Evolutionary conservation across 805 yeast species (phyloP).

Genomic region (Tetrapisispora arboricola): DNA sequence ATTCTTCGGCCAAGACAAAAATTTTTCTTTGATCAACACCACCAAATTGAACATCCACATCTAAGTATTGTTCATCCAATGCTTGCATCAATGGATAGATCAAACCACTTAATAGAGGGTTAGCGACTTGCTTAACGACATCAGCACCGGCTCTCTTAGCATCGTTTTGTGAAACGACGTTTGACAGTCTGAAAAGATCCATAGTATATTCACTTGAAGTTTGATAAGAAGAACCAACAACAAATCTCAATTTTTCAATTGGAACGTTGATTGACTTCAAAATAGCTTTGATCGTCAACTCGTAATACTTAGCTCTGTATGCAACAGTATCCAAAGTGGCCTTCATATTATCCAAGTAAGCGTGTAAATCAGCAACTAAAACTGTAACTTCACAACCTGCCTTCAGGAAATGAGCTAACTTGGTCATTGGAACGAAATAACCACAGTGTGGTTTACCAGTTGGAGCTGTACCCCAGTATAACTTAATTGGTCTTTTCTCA

Average conservation of each 20-base stretch:
- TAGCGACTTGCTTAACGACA: conserved; percentile 93
- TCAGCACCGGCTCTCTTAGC: conserved; percentile 99
- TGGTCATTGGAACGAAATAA: conserved; percentile 95
- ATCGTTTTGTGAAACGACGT: conserved; percentile 83
- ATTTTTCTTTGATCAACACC: conserved; percentile 99
- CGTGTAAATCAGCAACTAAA: conserved; percentile 89
- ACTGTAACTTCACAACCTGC: conserved; percentile 96
- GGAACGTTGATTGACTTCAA: conserved; percentile 83
- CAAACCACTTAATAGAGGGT: conserved; percentile 86
- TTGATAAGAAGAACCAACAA: conserved; percentile 87
- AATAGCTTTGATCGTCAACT: conserved; percentile 70
- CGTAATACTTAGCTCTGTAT: conserved; percentile 86
- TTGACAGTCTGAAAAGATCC: conserved; percentile 82
- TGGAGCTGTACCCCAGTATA: conserved; percentile 99
- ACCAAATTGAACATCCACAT: conserved; percentile 90
- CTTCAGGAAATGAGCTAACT: conserved; percentile 83
- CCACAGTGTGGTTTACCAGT: conserved; percentile 99
- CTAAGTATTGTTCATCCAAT: conserved; percentile 83
- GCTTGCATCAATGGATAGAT: conserved; percentile 99
- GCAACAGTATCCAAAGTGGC: conserved; percentile 89
- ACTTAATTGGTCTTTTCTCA: conserved; percentile 68
- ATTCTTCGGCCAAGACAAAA: conserved; percentile 93
- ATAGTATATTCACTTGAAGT: conserved; percentile 64
- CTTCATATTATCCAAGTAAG: conserved; percentile 95
- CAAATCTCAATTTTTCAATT: conserved; percentile 75